Evolutionary conservation across 1,284 basidiomycete genomes (phyloP), one percentile per base, ranked within the genome.

Genomic region (Cryptococcus sp.): DNA sequence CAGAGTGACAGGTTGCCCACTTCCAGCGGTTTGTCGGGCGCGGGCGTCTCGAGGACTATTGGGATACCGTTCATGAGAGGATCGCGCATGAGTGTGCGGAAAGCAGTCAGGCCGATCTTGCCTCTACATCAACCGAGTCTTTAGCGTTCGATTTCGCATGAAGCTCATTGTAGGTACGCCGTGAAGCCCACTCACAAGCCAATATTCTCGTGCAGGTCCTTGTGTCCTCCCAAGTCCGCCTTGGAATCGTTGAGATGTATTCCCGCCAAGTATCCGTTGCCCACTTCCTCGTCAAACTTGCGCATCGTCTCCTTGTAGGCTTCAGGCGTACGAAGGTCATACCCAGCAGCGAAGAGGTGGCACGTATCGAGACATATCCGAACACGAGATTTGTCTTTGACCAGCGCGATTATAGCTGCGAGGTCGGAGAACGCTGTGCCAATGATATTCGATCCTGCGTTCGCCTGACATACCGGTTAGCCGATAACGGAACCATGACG

Each of bases 161-260:
- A 45, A 3, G 42, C 51, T 20, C 20, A 23, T 20, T 23, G 25
- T n/a, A 31, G 17, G 17, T 41, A 27, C n/a, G 45, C 19, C 17
- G 17, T 40, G 47, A 39, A 38, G 51, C 25, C 25, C 1, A 80
- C 86, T 66, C 67, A 89, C 87, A 89, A 73, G 16, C 90, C 91
- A 46, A 93, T 87, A 64, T 92, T 93, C 73, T 90, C 87, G 70
- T 93, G 91, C 31, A 89, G 78, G 71, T 93, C 91, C 64, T 85
- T 86, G 68, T 84, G 86, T 22, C 86, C 87, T 1, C 82, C 84
- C 6, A 87, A 80, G 0, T 78, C 80, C 16, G 81, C 82, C 70
- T 90, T 90, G 4, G 88, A 90, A 72, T 93, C 91, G 75, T 94
- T 94, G 54, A 93, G 72, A 72, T 94, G 91, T 82, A 93, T 87